These are phyloP conservation scores for Talaromyces sp. DNA, from an alignment of 2,329 filamentous ascomycete species.

Conservation along the genomic window DNA sequence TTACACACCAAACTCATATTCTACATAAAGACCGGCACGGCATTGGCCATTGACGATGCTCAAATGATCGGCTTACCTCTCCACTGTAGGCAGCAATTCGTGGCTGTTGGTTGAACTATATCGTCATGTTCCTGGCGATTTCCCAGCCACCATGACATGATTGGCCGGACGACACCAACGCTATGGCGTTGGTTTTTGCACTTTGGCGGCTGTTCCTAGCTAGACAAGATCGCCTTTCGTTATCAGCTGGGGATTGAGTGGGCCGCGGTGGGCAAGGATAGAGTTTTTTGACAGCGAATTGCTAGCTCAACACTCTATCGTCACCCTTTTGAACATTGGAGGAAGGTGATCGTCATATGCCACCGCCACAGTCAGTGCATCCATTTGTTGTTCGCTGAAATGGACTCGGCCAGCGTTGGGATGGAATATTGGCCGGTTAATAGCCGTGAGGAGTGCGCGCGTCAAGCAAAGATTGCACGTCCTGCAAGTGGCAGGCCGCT, in stretches of 20 bases:
- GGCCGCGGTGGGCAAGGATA: not conserved
- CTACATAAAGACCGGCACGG: not conserved
- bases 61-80: not conserved
- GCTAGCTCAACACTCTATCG: not conserved
- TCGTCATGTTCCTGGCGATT: not conserved
- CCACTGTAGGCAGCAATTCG: not conserved
- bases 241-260: not conserved
- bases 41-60: not conserved
- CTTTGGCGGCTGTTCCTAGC: not conserved
- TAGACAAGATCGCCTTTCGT: not conserved
- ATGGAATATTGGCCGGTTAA: not conserved
- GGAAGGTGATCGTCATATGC: not conserved
- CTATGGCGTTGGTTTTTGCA: not conserved
- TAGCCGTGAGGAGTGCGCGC: not conserved
- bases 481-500: not conserved
- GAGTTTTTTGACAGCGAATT: not conserved
- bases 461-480: not conserved
- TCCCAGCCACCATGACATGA: not conserved
- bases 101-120: not conserved
- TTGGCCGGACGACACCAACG: not conserved
- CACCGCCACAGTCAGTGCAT: not conserved
- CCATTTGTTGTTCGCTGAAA: not conserved
- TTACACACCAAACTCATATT: not conserved
- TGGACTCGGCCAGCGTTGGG: not conserved
- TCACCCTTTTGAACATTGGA: not conserved